Evolutionary conservation across 1,284 basidiomycete genomes (phyloP).

Genomic region (Psilocybe mexicana): DNA sequence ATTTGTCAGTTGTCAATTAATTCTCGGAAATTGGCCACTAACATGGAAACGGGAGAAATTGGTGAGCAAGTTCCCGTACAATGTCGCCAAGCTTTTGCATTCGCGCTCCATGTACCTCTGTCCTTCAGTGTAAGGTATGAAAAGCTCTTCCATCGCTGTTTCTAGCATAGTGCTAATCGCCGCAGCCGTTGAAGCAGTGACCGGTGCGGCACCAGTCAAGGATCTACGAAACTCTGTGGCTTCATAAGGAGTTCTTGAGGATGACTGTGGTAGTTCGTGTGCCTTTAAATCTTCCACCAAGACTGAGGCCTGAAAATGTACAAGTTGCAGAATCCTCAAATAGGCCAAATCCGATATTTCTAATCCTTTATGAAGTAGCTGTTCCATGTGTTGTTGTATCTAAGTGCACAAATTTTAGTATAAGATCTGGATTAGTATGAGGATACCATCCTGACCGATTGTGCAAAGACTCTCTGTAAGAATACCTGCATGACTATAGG

Average conservation of each 20-base stretch:
- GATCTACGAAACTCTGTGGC: slow-evolving; percentile 58
- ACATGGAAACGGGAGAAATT: slow-evolving; percentile 92
- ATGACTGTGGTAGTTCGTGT: slow-evolving; percentile 80
- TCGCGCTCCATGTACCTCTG: slow-evolving; percentile 92
- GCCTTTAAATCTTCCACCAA: slow-evolving; percentile 92
- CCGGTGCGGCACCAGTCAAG: slow-evolving; percentile 45
- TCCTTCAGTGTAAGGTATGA: slow-evolving; percentile 92
- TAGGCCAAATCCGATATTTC: slow-evolving; percentile 87
- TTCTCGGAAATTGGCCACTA: slow-evolving; percentile 31
- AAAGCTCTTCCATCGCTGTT: slow-evolving; percentile 93
- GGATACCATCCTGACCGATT: slow-evolving; percentile 73
- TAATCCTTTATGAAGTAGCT: slow-evolving; percentile 73
- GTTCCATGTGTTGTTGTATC: slow-evolving; percentile 95
- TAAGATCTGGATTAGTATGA: background rate
- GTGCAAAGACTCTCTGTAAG: slow-evolving; percentile 95
- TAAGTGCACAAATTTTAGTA: slow-evolving; percentile 31
- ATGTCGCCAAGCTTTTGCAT: slow-evolving; percentile 80
- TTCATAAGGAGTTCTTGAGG: slow-evolving; percentile 62
- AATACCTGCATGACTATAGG: slow-evolving; percentile 99
- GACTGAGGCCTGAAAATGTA: slow-evolving; percentile 77
- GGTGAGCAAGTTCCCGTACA: slow-evolving; percentile 78
- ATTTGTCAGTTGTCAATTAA: slow-evolving; percentile 2
- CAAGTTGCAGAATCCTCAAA: slow-evolving; percentile 87
- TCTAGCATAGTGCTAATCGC: slow-evolving; percentile 87
- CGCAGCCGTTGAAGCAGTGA: slow-evolving; percentile 47